A percentile compares a stretch with the other conserved stretches of the same genome.
These are phyloP conservation scores for Pythium utonaiense DNA, from an alignment of 352 stramenopile species.

Conservation along the genomic window DNA sequence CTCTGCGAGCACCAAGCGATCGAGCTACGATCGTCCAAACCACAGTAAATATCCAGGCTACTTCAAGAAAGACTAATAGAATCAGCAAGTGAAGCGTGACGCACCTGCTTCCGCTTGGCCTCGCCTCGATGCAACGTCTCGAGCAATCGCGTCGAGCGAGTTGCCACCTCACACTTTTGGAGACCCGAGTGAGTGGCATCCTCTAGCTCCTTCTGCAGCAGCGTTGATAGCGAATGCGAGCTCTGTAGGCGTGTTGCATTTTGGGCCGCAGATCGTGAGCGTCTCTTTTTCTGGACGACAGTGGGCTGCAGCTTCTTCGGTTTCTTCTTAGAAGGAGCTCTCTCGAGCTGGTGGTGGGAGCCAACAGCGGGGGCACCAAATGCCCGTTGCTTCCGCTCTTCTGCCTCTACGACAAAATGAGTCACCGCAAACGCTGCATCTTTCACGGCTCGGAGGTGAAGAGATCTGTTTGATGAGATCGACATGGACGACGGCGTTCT, in stretches of 20 bases:
- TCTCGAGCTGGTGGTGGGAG: background rate
- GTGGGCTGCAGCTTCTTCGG: slow-evolving; percentile 1
- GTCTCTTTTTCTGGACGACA: background rate
- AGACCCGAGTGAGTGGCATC: slow-evolving; percentile 2
- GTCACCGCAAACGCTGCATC: slow-evolving; percentile 6
- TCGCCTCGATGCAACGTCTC: slow-evolving; percentile 41
- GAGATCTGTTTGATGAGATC: background rate
- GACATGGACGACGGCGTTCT: slow-evolving; percentile 4
- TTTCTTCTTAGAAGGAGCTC: background rate
- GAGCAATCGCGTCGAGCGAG: slow-evolving; percentile 36
- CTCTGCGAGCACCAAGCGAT: slow-evolving; percentile 56
- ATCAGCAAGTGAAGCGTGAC: background rate
- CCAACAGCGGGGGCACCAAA: background rate
- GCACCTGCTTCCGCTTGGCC: slow-evolving; percentile 61
- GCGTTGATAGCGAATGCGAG: slow-evolving; percentile 19
- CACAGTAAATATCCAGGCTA: background rate
- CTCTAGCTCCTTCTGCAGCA: slow-evolving; percentile 20
- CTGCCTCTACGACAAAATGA: slow-evolving; percentile 32
- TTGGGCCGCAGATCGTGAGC: slow-evolving; percentile 2
- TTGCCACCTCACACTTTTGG: slow-evolving; percentile 1
- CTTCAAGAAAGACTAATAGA: background rate
- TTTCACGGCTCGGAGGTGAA: background rate
- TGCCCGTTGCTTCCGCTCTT: slow-evolving; percentile 27
- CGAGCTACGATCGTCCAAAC: slow-evolving; percentile 31
- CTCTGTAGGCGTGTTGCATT: slow-evolving; percentile 8